Evolutionary conservation across 192 early-diverging fungal species (phyloP).

Genomic region (Funneliformis geosporum): DNA sequence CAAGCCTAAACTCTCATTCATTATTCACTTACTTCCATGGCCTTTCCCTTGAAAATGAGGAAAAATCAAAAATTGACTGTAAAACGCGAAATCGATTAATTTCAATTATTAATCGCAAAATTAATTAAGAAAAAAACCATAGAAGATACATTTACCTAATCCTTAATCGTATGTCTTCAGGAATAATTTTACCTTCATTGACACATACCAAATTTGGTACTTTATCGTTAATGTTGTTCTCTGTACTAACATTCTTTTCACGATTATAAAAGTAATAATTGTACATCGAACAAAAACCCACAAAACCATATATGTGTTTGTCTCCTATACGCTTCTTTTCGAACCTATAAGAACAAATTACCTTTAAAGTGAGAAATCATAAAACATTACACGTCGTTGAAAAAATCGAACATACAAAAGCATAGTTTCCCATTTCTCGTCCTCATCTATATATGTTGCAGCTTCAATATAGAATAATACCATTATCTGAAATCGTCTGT

Average conservation of each 20-base stretch:
- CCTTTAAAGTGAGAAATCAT: conserved; percentile 13
- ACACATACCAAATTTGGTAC: not conserved
- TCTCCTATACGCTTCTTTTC: conserved; percentile 51
- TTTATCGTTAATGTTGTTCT: not conserved
- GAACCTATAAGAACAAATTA: conserved; percentile 44
- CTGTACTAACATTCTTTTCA: not conserved
- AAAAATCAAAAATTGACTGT: conserved; percentile 90
- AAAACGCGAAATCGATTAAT: conserved; percentile 9
- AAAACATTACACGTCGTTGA: not conserved
- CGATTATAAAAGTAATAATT: conserved; percentile 72
- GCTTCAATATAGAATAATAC: conserved; percentile 89
- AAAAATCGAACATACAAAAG: conserved; percentile 41
- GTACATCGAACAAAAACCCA: conserved; percentile 86
- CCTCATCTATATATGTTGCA: conserved; percentile 78
- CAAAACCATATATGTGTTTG: conserved; percentile 61
- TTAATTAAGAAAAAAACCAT: not conserved
- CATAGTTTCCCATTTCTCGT: conserved; percentile 82
- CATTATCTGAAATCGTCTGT: conserved; percentile 78
- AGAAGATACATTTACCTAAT: conserved; percentile 64
- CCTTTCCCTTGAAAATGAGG: conserved; percentile 85
- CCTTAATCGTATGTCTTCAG: conserved; percentile 74
- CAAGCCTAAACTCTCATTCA: not conserved
- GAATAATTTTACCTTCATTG: conserved; percentile 34
- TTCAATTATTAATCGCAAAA: not conserved
- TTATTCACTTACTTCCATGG: conserved; percentile 63